phyloP scores from a whole-genome alignment of 2,329 filamentous ascomycete genomes.

The Peltaster fructicola region DNA sequence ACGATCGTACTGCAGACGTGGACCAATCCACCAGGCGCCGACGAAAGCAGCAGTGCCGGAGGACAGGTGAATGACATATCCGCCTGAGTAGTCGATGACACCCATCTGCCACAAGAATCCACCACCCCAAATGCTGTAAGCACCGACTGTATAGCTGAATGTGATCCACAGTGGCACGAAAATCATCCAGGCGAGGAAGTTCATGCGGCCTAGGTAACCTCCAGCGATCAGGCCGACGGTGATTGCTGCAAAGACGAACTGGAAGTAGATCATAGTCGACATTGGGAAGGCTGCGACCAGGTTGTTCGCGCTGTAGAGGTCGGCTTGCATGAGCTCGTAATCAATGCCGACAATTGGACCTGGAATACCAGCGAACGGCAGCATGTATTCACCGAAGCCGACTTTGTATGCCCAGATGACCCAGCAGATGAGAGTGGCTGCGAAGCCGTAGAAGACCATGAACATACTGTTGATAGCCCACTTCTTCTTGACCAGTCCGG shows the following conservation, averaged over 20 bases:
- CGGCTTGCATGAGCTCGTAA: constrained; percentile 26
- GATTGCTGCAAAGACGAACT: constrained; percentile 36
- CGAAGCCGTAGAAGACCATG: constrained; percentile 35
- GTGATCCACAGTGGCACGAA: constrained; percentile 36
- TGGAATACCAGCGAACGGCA: constrained; percentile 31
- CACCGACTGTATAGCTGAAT: constrained; percentile 27
- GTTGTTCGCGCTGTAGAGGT: constrained; percentile 25
- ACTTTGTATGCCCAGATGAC: constrained; percentile 33
- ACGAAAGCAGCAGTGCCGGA: constrained; percentile 34
- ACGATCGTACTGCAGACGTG: constrained; percentile 27
- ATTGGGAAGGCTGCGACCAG: constrained; percentile 26
- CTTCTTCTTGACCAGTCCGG: constrained; percentile 31
- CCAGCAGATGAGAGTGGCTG: constrained; percentile 31
- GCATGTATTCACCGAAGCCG: constrained; percentile 32
- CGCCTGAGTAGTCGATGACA: constrained; percentile 34
- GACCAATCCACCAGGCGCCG: constrained; percentile 31
- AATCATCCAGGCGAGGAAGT: constrained; percentile 34
- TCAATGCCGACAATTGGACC: constrained; percentile 29
- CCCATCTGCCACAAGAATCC: constrained; percentile 29
- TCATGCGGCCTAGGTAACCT: constrained; percentile 31
- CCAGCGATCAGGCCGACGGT: constrained; percentile 32
- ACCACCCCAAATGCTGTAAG: constrained; percentile 30
- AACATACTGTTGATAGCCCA: constrained; percentile 23
- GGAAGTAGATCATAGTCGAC: constrained; percentile 36
- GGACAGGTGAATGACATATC: constrained; percentile 36